Base-by-base conservation (phyloP, 1,139 yeast genomes). In the Trichomonascaceae sp. region DNA sequence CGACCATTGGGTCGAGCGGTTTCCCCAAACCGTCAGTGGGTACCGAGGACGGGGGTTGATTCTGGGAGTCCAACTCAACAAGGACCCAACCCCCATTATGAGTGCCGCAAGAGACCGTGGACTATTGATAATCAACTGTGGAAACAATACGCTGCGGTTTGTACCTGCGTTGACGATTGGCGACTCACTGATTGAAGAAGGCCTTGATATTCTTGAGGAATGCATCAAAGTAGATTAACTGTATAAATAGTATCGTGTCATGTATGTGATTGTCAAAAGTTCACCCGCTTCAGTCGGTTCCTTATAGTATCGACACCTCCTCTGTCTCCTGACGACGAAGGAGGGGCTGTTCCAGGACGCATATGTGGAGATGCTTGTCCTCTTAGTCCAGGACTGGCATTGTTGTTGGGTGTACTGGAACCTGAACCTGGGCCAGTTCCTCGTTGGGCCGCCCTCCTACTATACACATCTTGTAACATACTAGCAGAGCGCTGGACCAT, bases 131-230 rank as follows among this genome's bases (percentile, higher is more conserved):
- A 80, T 89, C 38, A 78, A 93, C 29, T 94, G 96, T 11, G 98
- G 97, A 34, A 75, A 77, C 51, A 85, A 85, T 52, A 89, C 92
- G 4, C 62, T 89, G 33, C 72, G 98, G 59, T 66, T 89, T 41
- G 92, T 89, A 16, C 98, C 98, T 16, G 93, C 98, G 3, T 67
- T 89, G 53, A 85, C 80, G 46, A 84, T 85, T 41, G 78, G 76
- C 20, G 73, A 76, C 36, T 75, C 72, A 17, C 71, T 69, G 29
- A 72, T 84, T 33, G 65, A 65, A 28, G 70, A 72, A 44, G 98
- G 97, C 16, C 59, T 87, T 37, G 66, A 63, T 13, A 70, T 84
- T 32, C 69, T 89, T 40, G 75, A 68, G 37, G 51, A 61, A 20
- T 13, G 29, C 9, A 32, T 35, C 16, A 17, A 31, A 14, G 15